Conservation (phyloP, 2,329 filamentous ascomycete genomes). For the Hypoxylon sp. region DNA sequence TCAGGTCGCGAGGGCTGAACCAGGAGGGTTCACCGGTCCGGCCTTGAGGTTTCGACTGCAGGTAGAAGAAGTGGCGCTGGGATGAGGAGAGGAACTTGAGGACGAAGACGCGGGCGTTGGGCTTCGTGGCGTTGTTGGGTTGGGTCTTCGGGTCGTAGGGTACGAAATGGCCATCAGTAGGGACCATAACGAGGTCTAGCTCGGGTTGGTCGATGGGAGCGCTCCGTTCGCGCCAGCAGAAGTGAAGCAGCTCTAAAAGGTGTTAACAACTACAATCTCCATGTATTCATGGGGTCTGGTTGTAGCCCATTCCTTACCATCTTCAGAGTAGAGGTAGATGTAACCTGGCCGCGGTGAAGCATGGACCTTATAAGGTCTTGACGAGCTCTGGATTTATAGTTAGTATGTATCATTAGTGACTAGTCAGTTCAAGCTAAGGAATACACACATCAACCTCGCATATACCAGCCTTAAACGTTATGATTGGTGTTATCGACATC, state of each 20-base stretch:
- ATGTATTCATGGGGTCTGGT: neutral
- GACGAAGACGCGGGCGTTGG: conserved; percentile 91
- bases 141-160: conserved; percentile 78
- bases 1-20: conserved; percentile 88
- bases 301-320: conserved; percentile 69
- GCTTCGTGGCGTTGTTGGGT: conserved; percentile 72
- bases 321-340: conserved; percentile 92
- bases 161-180: conserved; percentile 86
- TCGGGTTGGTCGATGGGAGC: conserved; percentile 80
- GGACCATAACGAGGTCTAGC: conserved; percentile 94
- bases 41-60: conserved; percentile 90
- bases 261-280: conserved; percentile 36
- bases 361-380: conserved; percentile 78
- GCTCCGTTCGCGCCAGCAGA: conserved; percentile 93
- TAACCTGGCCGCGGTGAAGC: conserved; percentile 83
- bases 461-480: conserved; percentile 95
- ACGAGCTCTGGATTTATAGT: conserved; percentile 46
- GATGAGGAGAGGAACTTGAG: conserved; percentile 96
- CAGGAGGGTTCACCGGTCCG: conserved; percentile 77
- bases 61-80: conserved; percentile 93
- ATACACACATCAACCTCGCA: conserved; percentile 85
- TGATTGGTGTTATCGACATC: conserved; percentile 89
- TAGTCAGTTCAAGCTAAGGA: conserved; percentile 28
- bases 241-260: conserved; percentile 85
- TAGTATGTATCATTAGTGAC: conserved; percentile 32